Conservation (phyloP, 495 filamentous ascomycete species). For the Penicillium mononematosum region DNA sequence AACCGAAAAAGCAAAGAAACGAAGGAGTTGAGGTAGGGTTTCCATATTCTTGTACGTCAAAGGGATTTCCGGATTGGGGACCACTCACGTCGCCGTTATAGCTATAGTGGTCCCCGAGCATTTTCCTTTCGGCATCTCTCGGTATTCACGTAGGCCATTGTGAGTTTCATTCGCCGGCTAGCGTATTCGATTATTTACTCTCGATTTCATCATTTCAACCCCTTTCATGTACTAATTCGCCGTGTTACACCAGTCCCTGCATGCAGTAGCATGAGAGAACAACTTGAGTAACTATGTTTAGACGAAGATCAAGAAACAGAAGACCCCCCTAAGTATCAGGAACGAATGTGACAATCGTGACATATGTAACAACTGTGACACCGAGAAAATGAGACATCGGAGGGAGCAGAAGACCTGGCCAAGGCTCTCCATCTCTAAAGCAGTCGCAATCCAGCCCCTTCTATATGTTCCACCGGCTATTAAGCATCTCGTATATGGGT, state of each 20-base stretch:
- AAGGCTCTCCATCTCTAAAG: neutral
- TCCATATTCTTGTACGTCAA: slow-evolving; percentile 5
- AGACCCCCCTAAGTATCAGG: neutral
- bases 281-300: neutral
- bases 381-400: neutral
- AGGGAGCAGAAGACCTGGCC: neutral
- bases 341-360: neutral
- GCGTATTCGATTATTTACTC: neutral
- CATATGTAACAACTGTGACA: neutral
- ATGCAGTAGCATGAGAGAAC: neutral
- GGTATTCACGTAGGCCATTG: neutral
- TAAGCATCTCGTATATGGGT: neutral
- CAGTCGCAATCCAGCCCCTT: neutral
- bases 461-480: neutral
- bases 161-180: neutral
- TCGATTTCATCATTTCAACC: neutral
- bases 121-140: slow-evolving; percentile 8
- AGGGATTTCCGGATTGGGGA: slow-evolving; percentile 22
- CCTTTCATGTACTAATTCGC: neutral
- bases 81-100: slow-evolving; percentile 11
- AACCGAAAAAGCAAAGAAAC: neutral
- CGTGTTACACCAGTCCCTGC: slow-evolving; percentile 2
- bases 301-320: neutral
- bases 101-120: slow-evolving; percentile 17
- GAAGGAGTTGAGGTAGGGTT: slow-evolving; percentile 7